These are phyloP conservation scores for Stylosanthes scabra DNA, from an alignment of 331 rosid species.

Conservation along the genomic window DNA sequence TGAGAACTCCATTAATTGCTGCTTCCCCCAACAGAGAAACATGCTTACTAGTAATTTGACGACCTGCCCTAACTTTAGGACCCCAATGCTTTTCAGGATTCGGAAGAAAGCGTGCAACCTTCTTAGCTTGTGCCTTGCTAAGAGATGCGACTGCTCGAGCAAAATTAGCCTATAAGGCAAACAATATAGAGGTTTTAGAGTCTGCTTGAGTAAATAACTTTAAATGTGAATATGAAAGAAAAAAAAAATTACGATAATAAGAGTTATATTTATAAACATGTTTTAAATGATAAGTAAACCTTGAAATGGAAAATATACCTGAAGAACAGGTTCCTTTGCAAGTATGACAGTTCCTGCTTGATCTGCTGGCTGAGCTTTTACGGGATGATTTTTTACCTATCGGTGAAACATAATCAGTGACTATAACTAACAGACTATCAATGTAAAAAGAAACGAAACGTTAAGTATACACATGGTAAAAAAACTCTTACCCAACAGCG, in stretches of 20 bases:
- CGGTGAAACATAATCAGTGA: slow-evolving; percentile 28
- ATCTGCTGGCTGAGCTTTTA: slow-evolving; percentile 86
- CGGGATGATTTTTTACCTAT: slow-evolving; percentile 92
- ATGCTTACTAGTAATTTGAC: slow-evolving; percentile 72
- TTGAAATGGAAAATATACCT: slow-evolving; percentile 54
- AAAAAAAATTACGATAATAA: too few relatives aligned
- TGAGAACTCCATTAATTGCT: slow-evolving; percentile 58
- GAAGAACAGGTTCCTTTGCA: slow-evolving; percentile 90
- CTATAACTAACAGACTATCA: neutral
- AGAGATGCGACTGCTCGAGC: slow-evolving; percentile 80
- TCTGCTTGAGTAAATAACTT: too few relatives aligned
- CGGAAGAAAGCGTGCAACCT: slow-evolving; percentile 81
- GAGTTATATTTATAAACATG: too few relatives aligned
- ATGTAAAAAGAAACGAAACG: neutral
- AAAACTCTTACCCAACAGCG: slow-evolving; percentile 87
- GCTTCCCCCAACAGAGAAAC: slow-evolving; percentile 73
- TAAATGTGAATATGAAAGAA: too few relatives aligned
- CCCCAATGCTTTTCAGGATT: slow-evolving; percentile 92
- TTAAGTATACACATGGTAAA: neutral
- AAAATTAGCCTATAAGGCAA: slow-evolving; percentile 62
- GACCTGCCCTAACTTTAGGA: slow-evolving; percentile 87
- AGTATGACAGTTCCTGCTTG: slow-evolving; percentile 90
- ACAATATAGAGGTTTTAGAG: neutral
- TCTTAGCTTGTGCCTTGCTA: slow-evolving; percentile 82
- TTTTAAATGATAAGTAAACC: neutral